Evolutionary conservation across 2,329 filamentous ascomycete genomes (phyloP), one percentile per base, ranked within the genome.

Genomic region (Neonectria ditissima): DNA sequence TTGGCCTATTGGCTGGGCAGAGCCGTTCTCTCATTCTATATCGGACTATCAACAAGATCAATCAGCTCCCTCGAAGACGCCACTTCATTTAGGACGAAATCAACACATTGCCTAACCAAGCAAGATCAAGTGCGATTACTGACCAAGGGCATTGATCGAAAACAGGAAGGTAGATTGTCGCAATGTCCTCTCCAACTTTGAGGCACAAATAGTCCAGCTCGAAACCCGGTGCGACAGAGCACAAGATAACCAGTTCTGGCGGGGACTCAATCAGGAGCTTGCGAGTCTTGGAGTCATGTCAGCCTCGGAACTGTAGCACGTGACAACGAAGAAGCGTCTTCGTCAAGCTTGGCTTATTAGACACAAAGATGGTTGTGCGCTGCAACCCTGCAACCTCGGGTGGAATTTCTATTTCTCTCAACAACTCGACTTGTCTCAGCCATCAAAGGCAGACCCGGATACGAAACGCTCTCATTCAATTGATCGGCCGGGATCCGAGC

Each of bases 401-500:
- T 61, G 37, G 34, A 58, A 44, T 43, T 55, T 54, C 51, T 52
- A 55, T 51, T 50, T 54, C 55, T 44, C 39, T 26, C 51, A 54
- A 57, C 57, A 26, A 39, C 45, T 41, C 30, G 14, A 58, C 47
- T 37, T 64, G 59, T 66, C 60, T 65, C 59, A 55, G 52, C 47
- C 55, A 51, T 55, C 50, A 55, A 22, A 53, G 44, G 57, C 44
- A 58, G 61, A 58, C n/a, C 64, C 44, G 41, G 59, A 65, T 66
- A 68, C 60, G 57, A 63, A 65, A 57, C 52, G 57, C 39, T 50
- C 44, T 60, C 47, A 54, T 50, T 53, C 41, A 22, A 55, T 44
- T 32, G 64, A 45, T 41, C 50, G 64, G 39, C 58, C 60, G 51
- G 53, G 43, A 62, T 61, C 51, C 43, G 43, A 62, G 45, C 55